Evolutionary conservation across 176 grass and related monocot genomes (phyloP).

Genomic region (maize (Zea mays)): Zm-B73-REFERENCE-NAM-5.0 NC_050099.1:241791001-241791500

Average conservation of each 20-base stretch:
- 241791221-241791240: background rate
- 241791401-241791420: conserved; percentile 27
- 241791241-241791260: background rate
- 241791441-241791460: conserved; percentile 76
- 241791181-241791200: background rate
- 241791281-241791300: background rate
- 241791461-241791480: conserved; percentile 61
- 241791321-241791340: background rate
- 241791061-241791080: background rate
- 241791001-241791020: background rate
- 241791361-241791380: background rate
- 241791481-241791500: conserved; percentile 60
- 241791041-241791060: background rate
- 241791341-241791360: background rate
- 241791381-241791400: background rate
- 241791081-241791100: background rate
- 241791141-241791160: background rate
- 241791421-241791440: conserved; percentile 89
- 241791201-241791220: background rate
- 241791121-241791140: background rate
- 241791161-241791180: background rate
- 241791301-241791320: background rate
- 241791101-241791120: background rate
- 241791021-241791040: too few species aligned
- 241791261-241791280: background rate